These are phyloP conservation scores for Filobasidium wieringae DNA, from an alignment of 768 basidiomycete genomes.

Conservation along the genomic window DNA sequence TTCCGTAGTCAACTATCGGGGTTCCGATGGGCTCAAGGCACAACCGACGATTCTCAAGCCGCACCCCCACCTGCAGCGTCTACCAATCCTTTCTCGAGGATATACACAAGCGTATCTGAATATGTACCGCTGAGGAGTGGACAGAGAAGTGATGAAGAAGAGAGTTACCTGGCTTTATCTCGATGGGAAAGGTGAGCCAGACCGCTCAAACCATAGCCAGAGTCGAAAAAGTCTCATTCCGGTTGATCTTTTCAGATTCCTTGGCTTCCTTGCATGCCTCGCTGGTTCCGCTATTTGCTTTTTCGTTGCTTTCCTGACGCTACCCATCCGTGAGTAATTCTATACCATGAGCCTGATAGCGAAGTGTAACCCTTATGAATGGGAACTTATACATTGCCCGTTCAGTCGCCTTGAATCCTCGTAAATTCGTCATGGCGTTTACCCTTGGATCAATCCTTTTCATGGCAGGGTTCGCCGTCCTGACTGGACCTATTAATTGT, in stretches of 20 bases:
- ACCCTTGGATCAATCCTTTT: conserved; percentile 84
- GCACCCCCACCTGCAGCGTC: conserved; percentile 25
- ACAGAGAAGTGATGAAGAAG: conserved; percentile 82
- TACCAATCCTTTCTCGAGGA: conserved; percentile 65
- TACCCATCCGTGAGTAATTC: conserved; percentile 11
- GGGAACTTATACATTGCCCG: no score
- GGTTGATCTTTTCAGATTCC: conserved; percentile 46
- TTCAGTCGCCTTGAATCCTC: conserved; percentile 54
- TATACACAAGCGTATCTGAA: conserved; percentile 58
- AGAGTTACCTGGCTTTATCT: conserved; percentile 63
- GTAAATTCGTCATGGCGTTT: conserved; percentile 84
- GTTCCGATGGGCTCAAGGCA: conserved; percentile 38
- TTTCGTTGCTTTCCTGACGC: conserved; percentile 58
- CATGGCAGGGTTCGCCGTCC: conserved; percentile 68
- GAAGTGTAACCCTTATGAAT: not conserved
- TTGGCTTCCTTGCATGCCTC: conserved; percentile 82
- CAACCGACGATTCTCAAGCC: conserved; percentile 31
- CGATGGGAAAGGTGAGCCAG: conserved; percentile 14
- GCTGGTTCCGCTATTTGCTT: conserved; percentile 88
- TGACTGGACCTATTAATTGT: conserved; percentile 68
- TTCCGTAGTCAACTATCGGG: conserved; percentile 37
- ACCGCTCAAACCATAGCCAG: not conserved
- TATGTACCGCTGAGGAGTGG: conserved; percentile 77
- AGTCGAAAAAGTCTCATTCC: not conserved
- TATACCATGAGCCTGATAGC: not conserved